These are phyloP conservation scores for Astragalus membranaceus DNA, from an alignment of 306 rosid species.

Conservation along the genomic window DNA sequence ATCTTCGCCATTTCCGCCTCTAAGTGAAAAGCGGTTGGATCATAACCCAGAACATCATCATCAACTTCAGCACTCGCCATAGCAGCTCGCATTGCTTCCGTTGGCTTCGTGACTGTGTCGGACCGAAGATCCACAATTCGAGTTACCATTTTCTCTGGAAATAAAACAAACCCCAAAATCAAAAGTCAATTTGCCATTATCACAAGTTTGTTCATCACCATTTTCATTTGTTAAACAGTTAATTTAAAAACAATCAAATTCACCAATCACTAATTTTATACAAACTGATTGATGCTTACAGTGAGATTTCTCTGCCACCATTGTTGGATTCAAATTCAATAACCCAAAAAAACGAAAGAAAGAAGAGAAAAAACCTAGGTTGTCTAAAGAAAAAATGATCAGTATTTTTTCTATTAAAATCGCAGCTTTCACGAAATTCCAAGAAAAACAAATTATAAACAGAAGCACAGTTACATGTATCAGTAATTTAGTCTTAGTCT, in stretches of 20 bases:
- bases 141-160: constrained; percentile 53
- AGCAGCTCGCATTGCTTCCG: constrained; percentile 70
- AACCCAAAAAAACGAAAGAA: background rate
- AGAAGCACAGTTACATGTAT: background rate
- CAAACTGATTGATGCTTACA: constrained; percentile 14
- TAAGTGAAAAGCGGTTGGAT: constrained; percentile 64
- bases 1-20: constrained; percentile 71
- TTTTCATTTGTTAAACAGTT: background rate
- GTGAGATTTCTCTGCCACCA: constrained; percentile 28
- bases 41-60: constrained; percentile 64
- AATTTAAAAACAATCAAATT: background rate
- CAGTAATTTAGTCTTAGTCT: background rate
- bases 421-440: background rate
- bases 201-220: background rate
- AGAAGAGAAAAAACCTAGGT: background rate
- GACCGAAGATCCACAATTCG: constrained; percentile 80
- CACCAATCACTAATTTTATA: background rate
- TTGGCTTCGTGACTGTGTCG: constrained; percentile 86
- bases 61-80: constrained; percentile 92
- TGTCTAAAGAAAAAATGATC: background rate
- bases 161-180: background rate
- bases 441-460: background rate
- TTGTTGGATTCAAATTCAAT: constrained; percentile 16
- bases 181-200: constrained; percentile 6
- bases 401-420: background rate